Evolutionary conservation across 2,329 filamentous ascomycete species (phyloP).

Genomic region (Akanthomyces uredinophilus): DNA sequence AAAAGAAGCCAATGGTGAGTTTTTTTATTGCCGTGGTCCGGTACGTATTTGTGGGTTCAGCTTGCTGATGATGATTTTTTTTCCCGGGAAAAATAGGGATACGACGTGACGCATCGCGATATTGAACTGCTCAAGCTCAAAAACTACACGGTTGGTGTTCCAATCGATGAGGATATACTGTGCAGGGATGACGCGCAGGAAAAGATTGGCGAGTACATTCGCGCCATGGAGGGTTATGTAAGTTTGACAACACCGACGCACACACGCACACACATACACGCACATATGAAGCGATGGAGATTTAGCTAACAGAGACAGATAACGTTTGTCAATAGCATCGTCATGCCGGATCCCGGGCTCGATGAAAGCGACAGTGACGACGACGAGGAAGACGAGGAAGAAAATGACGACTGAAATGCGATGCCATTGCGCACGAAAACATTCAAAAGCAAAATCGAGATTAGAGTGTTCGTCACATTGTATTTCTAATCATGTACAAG

Average conservation of each 20-base stretch:
- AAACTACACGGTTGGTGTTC: conserved; percentile 69
- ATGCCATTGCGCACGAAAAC: not conserved
- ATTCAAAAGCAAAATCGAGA: too few species aligned
- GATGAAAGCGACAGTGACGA: conserved; percentile 39
- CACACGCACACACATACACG: too few species aligned
- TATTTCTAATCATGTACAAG: not conserved
- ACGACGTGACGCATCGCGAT: conserved; percentile 66
- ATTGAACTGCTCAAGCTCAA: conserved; percentile 75
- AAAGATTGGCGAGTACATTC: conserved; percentile 59
- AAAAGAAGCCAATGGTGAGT: conserved; percentile 77
- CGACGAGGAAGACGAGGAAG: conserved; percentile 25
- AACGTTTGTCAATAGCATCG: conserved; percentile 64
- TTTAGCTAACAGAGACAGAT: conserved; percentile 40
- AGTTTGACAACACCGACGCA: too few species aligned
- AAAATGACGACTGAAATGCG: not conserved
- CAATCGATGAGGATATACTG: conserved; percentile 62
- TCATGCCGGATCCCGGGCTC: conserved; percentile 61
- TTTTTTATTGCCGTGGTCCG: not conserved
- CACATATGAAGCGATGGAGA: not conserved
- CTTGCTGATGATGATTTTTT: not conserved
- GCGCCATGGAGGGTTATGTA: conserved; percentile 72
- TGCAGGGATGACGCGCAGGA: conserved; percentile 57
- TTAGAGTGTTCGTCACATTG: not conserved
- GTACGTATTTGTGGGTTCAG: not conserved
- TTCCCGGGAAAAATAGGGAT: conserved; percentile 51